Percentiles rank a stretch among this genome's conserved stretches.
Conservation (phyloP, 129 eudicot genomes). For the Saposhnikovia divaricata region DNA sequence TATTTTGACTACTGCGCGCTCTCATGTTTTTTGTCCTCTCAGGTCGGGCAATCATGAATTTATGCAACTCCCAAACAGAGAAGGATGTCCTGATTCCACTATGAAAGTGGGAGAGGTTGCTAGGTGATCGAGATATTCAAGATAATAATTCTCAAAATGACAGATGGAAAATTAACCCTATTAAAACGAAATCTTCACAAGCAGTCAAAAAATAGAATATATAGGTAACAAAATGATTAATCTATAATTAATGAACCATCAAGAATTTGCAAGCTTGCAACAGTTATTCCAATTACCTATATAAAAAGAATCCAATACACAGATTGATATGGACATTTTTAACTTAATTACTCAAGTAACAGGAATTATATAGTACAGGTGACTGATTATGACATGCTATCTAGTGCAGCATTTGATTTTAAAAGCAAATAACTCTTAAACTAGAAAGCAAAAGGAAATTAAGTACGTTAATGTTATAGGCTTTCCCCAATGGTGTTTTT, state of each 20-base stretch:
- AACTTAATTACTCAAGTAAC: not conserved
- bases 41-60: too few species aligned
- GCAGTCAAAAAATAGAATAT: not conserved
- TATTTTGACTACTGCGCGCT: too few species aligned
- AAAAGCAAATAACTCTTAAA: not conserved
- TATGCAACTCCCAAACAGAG: too few species aligned
- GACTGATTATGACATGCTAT: not conserved
- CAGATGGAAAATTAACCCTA: not conserved
- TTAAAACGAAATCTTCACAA: not conserved
- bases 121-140: not conserved
- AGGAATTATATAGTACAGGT: not conserved
- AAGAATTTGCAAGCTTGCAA: not conserved
- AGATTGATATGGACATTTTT: conserved; percentile 1
- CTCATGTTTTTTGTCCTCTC: too few species aligned
- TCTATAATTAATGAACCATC: not conserved
- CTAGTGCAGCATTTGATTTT: not conserved
- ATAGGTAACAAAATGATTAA: not conserved
- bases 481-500: not conserved
- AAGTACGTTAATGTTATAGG: not conserved
- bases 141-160: not conserved
- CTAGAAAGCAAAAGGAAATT: not conserved
- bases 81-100: too few species aligned
- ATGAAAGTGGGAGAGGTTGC: not conserved
- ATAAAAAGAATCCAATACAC: not conserved
- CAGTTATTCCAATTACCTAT: not conserved